A percentile compares a stretch with the other conserved stretches of the same genome.
Evolutionary conservation across 1,284 basidiomycete genomes (phyloP).

Genomic region (Trichosporon sp.): DNA sequence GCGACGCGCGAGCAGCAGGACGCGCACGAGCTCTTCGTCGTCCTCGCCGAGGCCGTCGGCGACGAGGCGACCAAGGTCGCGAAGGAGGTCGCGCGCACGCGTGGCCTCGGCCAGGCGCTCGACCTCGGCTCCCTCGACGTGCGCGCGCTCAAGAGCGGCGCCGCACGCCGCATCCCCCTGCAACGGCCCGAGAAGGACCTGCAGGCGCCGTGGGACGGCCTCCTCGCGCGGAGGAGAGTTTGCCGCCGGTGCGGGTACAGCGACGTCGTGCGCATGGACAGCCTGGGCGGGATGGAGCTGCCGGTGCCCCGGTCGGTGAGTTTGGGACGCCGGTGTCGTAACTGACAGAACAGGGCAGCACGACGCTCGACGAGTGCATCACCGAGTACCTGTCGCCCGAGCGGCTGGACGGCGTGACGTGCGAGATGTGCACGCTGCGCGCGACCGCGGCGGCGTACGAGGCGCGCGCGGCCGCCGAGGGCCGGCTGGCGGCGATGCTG

Average conservation of each 20-base stretch:
- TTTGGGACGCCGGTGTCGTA: neutral
- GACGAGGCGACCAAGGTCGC: slow-evolving; percentile 59
- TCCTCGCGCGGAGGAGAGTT: slow-evolving; percentile 44
- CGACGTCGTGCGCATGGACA: slow-evolving; percentile 45
- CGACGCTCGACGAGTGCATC: slow-evolving; percentile 49
- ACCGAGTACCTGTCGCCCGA: slow-evolving; percentile 51
- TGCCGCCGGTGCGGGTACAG: slow-evolving; percentile 45
- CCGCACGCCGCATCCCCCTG: neutral
- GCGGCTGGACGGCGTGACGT: slow-evolving; percentile 50
- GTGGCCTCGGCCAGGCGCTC: slow-evolving; percentile 19
- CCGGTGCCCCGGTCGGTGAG: slow-evolving; percentile 43
- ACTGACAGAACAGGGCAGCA: slow-evolving; percentile 40
- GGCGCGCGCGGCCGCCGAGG: slow-evolving; percentile 18
- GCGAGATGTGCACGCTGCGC: slow-evolving; percentile 51
- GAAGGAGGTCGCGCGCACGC: slow-evolving; percentile 31
- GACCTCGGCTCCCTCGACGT: slow-evolving; percentile 6
- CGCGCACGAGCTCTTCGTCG: slow-evolving; percentile 90
- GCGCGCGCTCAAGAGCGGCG: neutral
- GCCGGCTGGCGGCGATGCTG: neutral
- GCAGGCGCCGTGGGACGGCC: slow-evolving; percentile 47
- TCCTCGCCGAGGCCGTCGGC: slow-evolving; percentile 79
- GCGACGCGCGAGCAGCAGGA: slow-evolving; percentile 87
- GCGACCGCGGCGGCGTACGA: slow-evolving; percentile 44
- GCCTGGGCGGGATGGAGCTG: slow-evolving; percentile 46
- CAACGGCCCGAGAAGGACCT: slow-evolving; percentile 17